Conservation (phyloP, 108 stramenopile genomes). For the Skeletonema marinoi region DNA sequence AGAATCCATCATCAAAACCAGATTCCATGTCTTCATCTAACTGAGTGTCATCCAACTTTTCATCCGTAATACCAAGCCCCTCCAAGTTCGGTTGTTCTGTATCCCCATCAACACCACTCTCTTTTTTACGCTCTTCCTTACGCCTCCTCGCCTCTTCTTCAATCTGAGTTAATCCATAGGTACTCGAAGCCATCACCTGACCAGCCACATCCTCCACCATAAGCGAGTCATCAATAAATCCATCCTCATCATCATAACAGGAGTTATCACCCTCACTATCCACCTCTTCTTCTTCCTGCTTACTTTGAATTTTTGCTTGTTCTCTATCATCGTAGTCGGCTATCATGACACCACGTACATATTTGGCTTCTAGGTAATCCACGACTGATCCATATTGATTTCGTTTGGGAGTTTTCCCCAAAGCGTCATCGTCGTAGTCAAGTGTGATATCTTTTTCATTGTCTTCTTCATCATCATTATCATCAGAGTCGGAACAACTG, state of each 20-base stretch:
- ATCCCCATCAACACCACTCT: constrained; percentile 8
- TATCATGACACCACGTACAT: constrained; percentile 81
- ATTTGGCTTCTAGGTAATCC: constrained; percentile 90
- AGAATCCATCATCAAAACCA: constrained; percentile 76
- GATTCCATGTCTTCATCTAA: constrained; percentile 9
- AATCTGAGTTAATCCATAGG: constrained; percentile 70
- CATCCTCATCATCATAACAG: constrained; percentile 60
- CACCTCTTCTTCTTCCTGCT: constrained; percentile 56
- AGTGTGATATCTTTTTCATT: constrained; percentile 16
- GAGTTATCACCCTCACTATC: constrained; percentile 66
- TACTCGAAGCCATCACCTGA: constrained; percentile 75
- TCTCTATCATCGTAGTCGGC: constrained; percentile 57
- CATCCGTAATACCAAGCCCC: background rate
- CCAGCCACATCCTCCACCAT: constrained; percentile 75
- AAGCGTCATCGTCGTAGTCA: constrained; percentile 15
- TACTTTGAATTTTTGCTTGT: constrained; percentile 4
- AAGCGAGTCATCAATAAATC: constrained; percentile 80
- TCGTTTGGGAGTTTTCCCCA: constrained; percentile 35
- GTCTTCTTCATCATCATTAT: constrained; percentile 22
- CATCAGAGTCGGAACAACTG: constrained; percentile 16
- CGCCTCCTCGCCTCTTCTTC: constrained; percentile 62
- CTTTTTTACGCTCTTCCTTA: constrained; percentile 1
- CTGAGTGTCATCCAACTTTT: background rate
- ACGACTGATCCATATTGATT: constrained; percentile 68
- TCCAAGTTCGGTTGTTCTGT: background rate